Base-by-base conservation (phyloP, 2,329 filamentous ascomycete species). In the Tympanopsis confertula region DNA sequence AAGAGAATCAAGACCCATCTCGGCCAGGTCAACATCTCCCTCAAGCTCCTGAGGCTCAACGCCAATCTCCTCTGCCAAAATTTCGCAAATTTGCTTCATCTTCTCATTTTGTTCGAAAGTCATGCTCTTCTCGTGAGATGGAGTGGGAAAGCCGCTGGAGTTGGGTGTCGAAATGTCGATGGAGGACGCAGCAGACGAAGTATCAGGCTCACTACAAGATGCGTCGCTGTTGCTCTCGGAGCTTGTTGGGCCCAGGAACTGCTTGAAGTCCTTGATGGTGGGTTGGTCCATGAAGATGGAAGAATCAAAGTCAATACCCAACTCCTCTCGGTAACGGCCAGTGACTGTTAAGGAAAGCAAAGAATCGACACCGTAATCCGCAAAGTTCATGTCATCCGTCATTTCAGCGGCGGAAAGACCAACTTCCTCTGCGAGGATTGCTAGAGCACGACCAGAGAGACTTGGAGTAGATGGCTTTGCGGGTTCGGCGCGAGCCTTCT, bases 41-140 rank as follows among this genome's bases (percentile, higher is more conserved):
- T 44, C 36, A 36, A 52, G 46, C 38, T 71, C 68, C 22, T 67
- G 61, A 35, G 67, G 56, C 37, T 67, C 63, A 35, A 72, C 67
- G 45, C 68, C 68, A 65, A 73, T 72, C 49, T 73, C 68, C 43
- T 66, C 66, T 13, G 69, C 66, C 39, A 74, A 62, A 42, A 71
- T 72, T 43, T 64, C 64, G 61, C 70, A 68, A 41, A 71, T 67
- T 52, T 59, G 36, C 56, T 60, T 39, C 63, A 58, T 41, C 47
- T 56, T 35, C 47, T 56, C 56, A 39, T 18, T 33, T 17, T 7
- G 10, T 17, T 18, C 30, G 30, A 13, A 10, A 10, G 10, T 10
- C 12, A 15, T 7, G 7, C 7, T 33, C 30, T 33, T 18, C 15
- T 33, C 12, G 12, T 33, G 10, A 10, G 15, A 7, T 7, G 30